These are phyloP conservation scores for Fusarium hostae DNA, from an alignment of 2,329 filamentous ascomycete genomes.

Conservation along the genomic window DNA sequence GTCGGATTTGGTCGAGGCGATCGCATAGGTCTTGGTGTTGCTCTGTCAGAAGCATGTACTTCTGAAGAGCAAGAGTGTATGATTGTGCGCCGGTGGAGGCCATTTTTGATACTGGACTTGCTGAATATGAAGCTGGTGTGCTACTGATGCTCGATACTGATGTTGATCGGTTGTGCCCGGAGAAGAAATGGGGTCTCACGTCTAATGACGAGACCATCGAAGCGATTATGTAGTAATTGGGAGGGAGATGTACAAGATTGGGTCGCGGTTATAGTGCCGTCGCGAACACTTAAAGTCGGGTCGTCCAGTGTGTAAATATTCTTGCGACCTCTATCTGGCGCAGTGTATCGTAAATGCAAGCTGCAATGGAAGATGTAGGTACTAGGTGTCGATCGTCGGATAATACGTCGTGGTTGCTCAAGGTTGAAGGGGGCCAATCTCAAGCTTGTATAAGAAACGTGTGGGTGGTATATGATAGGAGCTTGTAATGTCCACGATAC, in stretches of 20 bases:
- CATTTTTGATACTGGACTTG: conserved; percentile 44
- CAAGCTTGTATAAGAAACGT: conserved; percentile 36
- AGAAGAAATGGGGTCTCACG: conserved; percentile 43
- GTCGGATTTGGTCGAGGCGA: conserved; percentile 63
- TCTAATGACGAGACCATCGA: conserved; percentile 51
- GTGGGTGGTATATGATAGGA: conserved; percentile 37
- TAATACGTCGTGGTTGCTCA: conserved; percentile 28
- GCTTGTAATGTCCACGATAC: conserved; percentile 24
- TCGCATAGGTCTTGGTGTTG: conserved; percentile 64
- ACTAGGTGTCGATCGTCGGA: conserved; percentile 26
- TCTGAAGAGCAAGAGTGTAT: conserved; percentile 62
- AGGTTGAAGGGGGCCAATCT: conserved; percentile 34
- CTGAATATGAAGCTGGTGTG: conserved; percentile 4
- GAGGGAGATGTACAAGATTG: not conserved
- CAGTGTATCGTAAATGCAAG: conserved; percentile 25
- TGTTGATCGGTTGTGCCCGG: conserved; percentile 41
- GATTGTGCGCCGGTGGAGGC: conserved; percentile 41
- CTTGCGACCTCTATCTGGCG: conserved; percentile 9
- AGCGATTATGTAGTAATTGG: conserved; percentile 29
- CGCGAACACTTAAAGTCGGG: conserved; percentile 11
- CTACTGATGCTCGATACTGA: conserved; percentile 30
- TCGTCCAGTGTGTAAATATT: conserved; percentile 4
- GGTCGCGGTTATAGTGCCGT: conserved; percentile 18
- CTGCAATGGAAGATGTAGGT: conserved; percentile 29
- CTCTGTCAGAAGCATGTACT: conserved; percentile 64